Evolutionary conservation across 2,329 filamentous ascomycete species (phyloP).

Genomic region (Cryphonectria japonica): DNA sequence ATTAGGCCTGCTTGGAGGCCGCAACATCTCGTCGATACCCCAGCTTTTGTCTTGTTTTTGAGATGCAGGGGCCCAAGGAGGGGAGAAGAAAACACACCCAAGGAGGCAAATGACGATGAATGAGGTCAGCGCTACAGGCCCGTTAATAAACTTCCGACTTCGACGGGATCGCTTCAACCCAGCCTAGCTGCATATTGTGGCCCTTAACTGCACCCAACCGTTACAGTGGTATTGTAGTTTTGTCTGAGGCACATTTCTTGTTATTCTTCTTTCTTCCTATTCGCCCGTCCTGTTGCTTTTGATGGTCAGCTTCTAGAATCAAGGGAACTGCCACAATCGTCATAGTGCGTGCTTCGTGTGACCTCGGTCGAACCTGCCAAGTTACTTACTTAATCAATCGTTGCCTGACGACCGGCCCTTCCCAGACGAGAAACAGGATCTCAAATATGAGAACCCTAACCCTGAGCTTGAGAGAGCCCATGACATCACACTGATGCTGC

Average conservation of each 20-base stretch:
- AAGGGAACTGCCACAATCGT: constrained; percentile 1
- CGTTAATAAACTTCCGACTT: neutral
- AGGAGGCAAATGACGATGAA: constrained; percentile 11
- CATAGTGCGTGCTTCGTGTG: neutral
- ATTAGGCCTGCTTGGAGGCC: neutral
- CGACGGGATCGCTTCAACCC: neutral
- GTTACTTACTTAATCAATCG: neutral
- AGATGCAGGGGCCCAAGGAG: neutral
- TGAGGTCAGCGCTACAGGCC: constrained; percentile 8
- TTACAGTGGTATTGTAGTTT: neutral
- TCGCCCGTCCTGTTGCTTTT: too few species aligned
- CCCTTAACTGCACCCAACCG: neutral
- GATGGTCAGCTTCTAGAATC: neutral
- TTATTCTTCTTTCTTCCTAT: neutral
- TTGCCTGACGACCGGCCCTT: neutral
- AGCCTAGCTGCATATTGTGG: neutral
- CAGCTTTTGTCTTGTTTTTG: neutral
- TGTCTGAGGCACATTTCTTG: neutral
- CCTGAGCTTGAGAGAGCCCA: neutral
- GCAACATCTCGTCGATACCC: neutral
- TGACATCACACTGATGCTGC: neutral
- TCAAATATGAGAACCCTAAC: neutral
- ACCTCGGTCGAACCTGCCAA: neutral
- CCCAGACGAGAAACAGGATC: neutral
- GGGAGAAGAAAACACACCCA: neutral